phyloP scores from a whole-genome alignment of 129 eudicot species.

The Smallanthus sonchifolius region DNA sequence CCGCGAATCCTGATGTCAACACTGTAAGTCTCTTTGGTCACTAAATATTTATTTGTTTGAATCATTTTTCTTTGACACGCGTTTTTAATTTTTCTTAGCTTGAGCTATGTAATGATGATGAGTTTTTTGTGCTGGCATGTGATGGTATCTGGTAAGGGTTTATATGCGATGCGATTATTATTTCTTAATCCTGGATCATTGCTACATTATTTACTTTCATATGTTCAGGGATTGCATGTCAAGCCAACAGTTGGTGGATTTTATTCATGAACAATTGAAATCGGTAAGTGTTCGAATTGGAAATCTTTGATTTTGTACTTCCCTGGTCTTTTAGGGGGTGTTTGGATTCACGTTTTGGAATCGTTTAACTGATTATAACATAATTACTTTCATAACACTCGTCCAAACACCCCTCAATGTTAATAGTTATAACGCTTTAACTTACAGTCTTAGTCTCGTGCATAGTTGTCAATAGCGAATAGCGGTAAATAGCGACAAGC shows the following conservation, averaged over 20 bases:
- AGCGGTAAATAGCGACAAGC: no score
- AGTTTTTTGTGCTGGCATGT: conserved; percentile 90
- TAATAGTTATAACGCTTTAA: neutral
- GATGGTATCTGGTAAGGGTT: conserved; percentile 92
- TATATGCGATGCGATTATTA: neutral
- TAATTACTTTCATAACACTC: neutral
- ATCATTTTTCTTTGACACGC: no score
- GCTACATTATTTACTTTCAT: conserved; percentile 17
- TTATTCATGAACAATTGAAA: conserved; percentile 61
- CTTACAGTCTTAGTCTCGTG: neutral
- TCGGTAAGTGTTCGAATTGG: conserved; percentile 60
- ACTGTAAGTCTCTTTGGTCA: conserved; percentile 39
- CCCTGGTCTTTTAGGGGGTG: neutral
- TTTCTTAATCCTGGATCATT: neutral
- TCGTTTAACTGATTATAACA: neutral
- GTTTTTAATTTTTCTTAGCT: conserved; percentile 36
- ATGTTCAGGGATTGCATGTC: conserved; percentile 91
- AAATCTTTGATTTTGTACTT: neutral
- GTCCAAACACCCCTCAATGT: neutral
- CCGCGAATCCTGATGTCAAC: conserved; percentile 92
- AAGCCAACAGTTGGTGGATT: conserved; percentile 88
- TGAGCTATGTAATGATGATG: conserved; percentile 92
- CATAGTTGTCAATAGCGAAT: neutral
- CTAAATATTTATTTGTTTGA: no score
- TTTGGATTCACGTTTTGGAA: neutral